Conservation (phyloP, 1,139 yeast genomes). For the Blastobotrys apis region DNA sequence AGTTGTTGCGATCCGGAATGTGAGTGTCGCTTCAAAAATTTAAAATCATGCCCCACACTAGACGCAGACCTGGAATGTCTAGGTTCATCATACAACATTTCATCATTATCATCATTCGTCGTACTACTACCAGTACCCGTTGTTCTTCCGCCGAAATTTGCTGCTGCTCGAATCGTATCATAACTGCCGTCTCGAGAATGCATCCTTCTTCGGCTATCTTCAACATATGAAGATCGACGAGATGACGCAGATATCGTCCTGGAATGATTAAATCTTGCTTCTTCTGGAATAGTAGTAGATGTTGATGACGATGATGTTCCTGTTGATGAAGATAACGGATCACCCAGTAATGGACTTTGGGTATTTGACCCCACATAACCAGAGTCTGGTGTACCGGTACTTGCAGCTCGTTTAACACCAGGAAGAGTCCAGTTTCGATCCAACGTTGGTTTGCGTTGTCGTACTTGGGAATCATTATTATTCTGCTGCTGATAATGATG, state of each 20-base stretch:
- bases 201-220: slow-evolving; percentile 12
- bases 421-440: slow-evolving; percentile 29
- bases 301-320: too few relatives aligned
- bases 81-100: neutral
- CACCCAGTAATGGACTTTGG: slow-evolving; percentile 8
- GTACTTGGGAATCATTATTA: too few relatives aligned
- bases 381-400: slow-evolving; percentile 16
- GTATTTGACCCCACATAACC: slow-evolving; percentile 13
- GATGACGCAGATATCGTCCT: neutral
- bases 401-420: slow-evolving; percentile 11
- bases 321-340: too few relatives aligned
- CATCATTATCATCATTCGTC: neutral
- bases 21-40: slow-evolving; percentile 12
- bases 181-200: slow-evolving; percentile 22
- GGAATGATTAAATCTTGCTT: neutral
- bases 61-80: slow-evolving; percentile 6
- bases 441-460: slow-evolving; percentile 24
- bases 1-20: slow-evolving; percentile 13
- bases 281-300: slow-evolving; percentile 10
- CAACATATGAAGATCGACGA: slow-evolving; percentile 13
- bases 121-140: neutral
- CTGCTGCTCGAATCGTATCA: slow-evolving; percentile 22
- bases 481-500: neutral
- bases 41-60: slow-evolving; percentile 2
- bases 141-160: too few relatives aligned